A percentile compares a stretch with the other conserved stretches of the same genome.
Conservation (phyloP, 352 stramenopile species). For the Phytophthora aleatoria region DNA sequence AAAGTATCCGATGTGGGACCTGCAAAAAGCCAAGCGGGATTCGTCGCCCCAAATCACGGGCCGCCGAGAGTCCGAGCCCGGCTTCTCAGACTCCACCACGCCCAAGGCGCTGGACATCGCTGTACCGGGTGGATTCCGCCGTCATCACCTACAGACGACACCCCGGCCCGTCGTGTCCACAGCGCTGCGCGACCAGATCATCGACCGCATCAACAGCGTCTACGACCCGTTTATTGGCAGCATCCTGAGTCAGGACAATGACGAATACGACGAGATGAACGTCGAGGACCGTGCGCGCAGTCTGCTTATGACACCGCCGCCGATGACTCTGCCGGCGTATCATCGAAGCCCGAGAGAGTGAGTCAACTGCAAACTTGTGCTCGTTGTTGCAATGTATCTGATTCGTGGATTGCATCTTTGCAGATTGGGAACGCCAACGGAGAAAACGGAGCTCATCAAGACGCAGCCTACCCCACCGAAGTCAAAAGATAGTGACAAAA, state of each 20-base stretch:
- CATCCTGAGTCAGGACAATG: slow-evolving; percentile 84
- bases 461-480: slow-evolving; percentile 10
- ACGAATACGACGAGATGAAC: slow-evolving; percentile 76
- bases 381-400: slow-evolving; percentile 6
- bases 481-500: slow-evolving; percentile 63
- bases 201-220: slow-evolving; percentile 71
- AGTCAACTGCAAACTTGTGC: slow-evolving; percentile 6
- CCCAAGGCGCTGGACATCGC: slow-evolving; percentile 67
- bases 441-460: slow-evolving; percentile 41
- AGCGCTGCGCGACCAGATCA: slow-evolving; percentile 69
- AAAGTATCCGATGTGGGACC: slow-evolving; percentile 48
- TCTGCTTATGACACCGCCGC: slow-evolving; percentile 70
- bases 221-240: slow-evolving; percentile 87
- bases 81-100: slow-evolving; percentile 36
- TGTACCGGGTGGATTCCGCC: slow-evolving; percentile 70
- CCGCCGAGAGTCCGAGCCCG: slow-evolving; percentile 66
- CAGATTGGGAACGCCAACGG: slow-evolving; percentile 36
- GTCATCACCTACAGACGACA: slow-evolving; percentile 65
- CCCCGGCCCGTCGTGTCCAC: slow-evolving; percentile 46
- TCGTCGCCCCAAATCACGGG: slow-evolving; percentile 35
- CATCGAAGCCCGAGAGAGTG: slow-evolving; percentile 34
- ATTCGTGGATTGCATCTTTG: slow-evolving; percentile 16
- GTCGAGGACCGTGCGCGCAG: slow-evolving; percentile 67
- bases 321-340: slow-evolving; percentile 31
- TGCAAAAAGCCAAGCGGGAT: slow-evolving; percentile 49